Percentiles rank a stretch among this genome's conserved stretches.
These are phyloP conservation scores for Tolypocladium guangdongense DNA, from an alignment of 2,329 filamentous ascomycete species.

Conservation along the genomic window DNA sequence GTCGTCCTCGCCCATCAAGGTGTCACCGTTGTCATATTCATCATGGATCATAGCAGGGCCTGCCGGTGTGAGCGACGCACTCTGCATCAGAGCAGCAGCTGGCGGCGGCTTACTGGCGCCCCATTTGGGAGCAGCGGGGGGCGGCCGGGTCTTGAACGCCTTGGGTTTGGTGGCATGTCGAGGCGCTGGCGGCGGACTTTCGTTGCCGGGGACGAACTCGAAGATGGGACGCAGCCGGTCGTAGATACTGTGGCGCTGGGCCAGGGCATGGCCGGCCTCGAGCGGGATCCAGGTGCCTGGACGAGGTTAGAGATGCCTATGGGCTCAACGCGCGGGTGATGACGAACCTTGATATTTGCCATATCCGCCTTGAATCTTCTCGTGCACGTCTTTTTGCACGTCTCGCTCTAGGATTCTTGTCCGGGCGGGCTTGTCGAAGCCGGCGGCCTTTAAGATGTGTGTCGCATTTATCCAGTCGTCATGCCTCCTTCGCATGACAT, in stretches of 20 bases:
- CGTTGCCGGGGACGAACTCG: conserved; percentile 73
- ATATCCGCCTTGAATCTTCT: conserved; percentile 97
- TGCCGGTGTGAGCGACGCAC: conserved; percentile 7
- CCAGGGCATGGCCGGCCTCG: conserved; percentile 66
- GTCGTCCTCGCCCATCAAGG: conserved; percentile 61
- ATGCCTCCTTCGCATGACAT: conserved; percentile 89
- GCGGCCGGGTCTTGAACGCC: conserved; percentile 42
- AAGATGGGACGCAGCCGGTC: conserved; percentile 81
- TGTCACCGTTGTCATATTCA: conserved; percentile 52
- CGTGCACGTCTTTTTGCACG: conserved; percentile 90
- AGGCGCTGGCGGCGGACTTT: conserved; percentile 85
- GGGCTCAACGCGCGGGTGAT: neutral
- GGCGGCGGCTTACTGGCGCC: conserved; percentile 11
- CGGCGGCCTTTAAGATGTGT: conserved; percentile 92
- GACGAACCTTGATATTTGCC: conserved; percentile 85
- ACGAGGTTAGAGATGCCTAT: conserved; percentile 3
- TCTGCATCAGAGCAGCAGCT: neutral
- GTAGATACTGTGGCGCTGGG: conserved; percentile 76
- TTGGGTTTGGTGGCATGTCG: conserved; percentile 87
- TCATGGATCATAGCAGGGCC: conserved; percentile 30
- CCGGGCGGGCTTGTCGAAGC: conserved; percentile 91
- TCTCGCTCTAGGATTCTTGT: conserved; percentile 93
- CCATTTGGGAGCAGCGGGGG: conserved; percentile 46
- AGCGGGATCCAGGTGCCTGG: conserved; percentile 93
- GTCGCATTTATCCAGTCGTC: conserved; percentile 99